These are phyloP conservation scores for Trichoderma lentiforme DNA, from an alignment of 2,329 filamentous ascomycete genomes.

Conservation along the genomic window DNA sequence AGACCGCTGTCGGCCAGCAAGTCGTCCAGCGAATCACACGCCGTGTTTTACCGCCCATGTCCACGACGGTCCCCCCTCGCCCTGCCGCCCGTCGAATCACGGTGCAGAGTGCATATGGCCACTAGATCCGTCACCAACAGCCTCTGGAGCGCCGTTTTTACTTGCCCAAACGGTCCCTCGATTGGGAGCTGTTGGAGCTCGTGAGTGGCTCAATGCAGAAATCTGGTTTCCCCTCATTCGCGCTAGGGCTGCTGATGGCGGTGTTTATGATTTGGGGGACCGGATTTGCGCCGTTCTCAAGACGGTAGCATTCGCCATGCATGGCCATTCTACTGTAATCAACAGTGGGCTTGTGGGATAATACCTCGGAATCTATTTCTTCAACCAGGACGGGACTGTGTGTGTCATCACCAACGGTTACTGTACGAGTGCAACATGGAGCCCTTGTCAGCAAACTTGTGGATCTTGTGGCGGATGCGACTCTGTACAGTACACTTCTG, in stretches of 20 bases:
- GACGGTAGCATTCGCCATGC: background rate
- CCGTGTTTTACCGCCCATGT: conserved; percentile 22
- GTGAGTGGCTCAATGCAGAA: conserved; percentile 12
- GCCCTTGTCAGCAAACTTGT: background rate
- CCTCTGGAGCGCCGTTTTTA: conserved; percentile 1
- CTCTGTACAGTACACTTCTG: background rate
- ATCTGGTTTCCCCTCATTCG: background rate
- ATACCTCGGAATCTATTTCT: background rate
- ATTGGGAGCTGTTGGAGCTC: conserved; percentile 4
- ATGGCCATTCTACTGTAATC: background rate
- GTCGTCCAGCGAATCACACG: conserved; percentile 22
- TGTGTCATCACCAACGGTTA: background rate
- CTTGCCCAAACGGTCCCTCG: conserved; percentile 3
- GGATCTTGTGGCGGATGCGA: background rate
- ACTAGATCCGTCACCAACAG: conserved; percentile 13
- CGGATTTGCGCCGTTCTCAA: background rate
- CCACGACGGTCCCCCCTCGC: conserved; percentile 7
- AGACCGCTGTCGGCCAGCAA: background rate
- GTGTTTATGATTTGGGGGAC: background rate
- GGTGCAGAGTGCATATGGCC: conserved; percentile 3
- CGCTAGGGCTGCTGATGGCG: background rate
- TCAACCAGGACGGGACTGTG: background rate
- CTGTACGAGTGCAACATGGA: background rate
- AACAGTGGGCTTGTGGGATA: background rate
- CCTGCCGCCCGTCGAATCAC: conserved; percentile 20